A percentile compares a stretch with the other conserved stretches of the same genome.
Evolutionary conservation across 2,329 filamentous ascomycete genomes (phyloP).

Genomic region (Fusarium praegraminearum): DNA sequence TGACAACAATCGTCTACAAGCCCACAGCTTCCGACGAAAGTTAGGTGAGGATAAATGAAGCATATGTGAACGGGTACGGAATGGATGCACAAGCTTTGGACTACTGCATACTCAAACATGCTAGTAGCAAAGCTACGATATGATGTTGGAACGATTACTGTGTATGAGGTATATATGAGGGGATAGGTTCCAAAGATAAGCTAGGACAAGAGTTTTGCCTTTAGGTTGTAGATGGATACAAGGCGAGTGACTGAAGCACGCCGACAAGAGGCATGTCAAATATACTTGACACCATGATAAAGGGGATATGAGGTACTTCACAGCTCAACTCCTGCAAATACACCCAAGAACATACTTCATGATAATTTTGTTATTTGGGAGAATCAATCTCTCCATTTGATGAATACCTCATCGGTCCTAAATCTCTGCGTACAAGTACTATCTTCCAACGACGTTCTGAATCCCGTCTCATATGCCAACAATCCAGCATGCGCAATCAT

Average conservation of each 20-base stretch:
- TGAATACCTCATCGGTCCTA: slow-evolving; percentile 83
- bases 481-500: slow-evolving; percentile 99
- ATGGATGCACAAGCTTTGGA: neutral
- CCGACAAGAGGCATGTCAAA: slow-evolving; percentile 6
- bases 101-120: slow-evolving; percentile 6
- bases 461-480: slow-evolving; percentile 84
- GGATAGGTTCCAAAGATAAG: neutral
- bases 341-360: slow-evolving; percentile 3
- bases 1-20: slow-evolving; percentile 98
- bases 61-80: slow-evolving; percentile 1
- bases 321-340: slow-evolving; percentile 12
- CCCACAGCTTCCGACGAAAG: slow-evolving; percentile 73
- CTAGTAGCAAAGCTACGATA: slow-evolving; percentile 19
- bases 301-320: neutral
- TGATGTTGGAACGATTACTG: slow-evolving; percentile 21
- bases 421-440: slow-evolving; percentile 88
- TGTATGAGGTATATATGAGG: slow-evolving; percentile 9
- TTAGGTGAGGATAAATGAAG: slow-evolving; percentile 31
- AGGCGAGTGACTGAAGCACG: neutral
- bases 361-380: neutral
- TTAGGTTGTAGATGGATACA: neutral
- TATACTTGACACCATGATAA: neutral
- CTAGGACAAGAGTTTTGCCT: neutral
- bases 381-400: slow-evolving; percentile 79
- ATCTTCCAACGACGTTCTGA: slow-evolving; percentile 79